Base-by-base conservation (phyloP, 257 asterid species). In the Salvia splendens region DNA sequence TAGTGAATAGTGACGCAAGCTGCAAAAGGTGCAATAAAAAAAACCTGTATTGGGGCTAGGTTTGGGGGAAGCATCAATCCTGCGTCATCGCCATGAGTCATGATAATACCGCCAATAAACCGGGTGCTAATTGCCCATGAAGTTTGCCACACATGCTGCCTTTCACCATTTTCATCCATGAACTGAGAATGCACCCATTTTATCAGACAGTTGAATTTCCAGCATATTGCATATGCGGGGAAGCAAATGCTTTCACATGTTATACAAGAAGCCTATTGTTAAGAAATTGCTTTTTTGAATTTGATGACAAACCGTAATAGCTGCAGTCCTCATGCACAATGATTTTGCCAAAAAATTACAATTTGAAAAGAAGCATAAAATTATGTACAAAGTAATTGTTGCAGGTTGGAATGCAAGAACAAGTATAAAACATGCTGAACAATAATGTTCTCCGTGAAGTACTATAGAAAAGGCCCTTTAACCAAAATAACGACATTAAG, bases 41-140 rank as follows among this genome's bases (percentile, higher is more conserved):
- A 3, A 76, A 87, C 98, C 99, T 94, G 96, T 43, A 91, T 43
- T 48, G 95, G 98, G 48, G 99, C 99, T 73, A 94, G 81, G 69
- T 85, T 85, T 2, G 98, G 99, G 16, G 99, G 96, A 53, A 91
- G 95, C 91, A 91, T 79, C 75, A 94, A 78, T 57, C 99, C 99
- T 73, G 85, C 71, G 62, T 94, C 99, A 83, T 94, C 99, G 20
- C 99, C 98, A 76, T 91, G 98, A 41, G 99, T 87, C 98, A 91
- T 94, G 70, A 91, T 91, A 72, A 94, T 89, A 74, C 95, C 98
- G 67, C 99, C 99, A 76, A 94, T 75, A 84, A 94, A 94, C 67
- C 99, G 78, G 16, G 98, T 89, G 86, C 98, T 94, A 67, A 94
- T 65, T 46, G 98, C 98, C 99, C 99, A 91, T 62, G 98, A 94